phyloP scores from a whole-genome alignment of 495 filamentous ascomycete species.

The Aspergillus ostianus region DNA sequence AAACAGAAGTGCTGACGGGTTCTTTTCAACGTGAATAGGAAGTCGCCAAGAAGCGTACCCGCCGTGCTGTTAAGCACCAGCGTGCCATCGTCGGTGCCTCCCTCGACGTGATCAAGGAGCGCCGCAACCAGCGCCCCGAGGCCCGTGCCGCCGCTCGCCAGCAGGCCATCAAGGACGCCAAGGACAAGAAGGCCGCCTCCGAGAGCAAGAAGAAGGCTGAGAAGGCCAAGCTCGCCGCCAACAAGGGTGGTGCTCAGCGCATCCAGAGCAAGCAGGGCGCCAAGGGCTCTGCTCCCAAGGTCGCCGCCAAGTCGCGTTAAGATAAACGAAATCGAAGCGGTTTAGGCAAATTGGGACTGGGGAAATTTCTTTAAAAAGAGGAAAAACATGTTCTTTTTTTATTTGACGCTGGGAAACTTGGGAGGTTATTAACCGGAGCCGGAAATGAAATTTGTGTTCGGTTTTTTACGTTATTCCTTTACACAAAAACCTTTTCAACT shows the following conservation, averaged over 20 bases:
- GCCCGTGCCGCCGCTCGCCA: slow-evolving; percentile 88
- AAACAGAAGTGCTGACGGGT: slow-evolving; percentile 40
- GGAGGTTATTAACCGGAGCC: slow-evolving; percentile 29
- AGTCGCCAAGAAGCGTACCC: slow-evolving; percentile 98
- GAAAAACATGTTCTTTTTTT: slow-evolving; percentile 10
- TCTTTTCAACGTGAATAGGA: slow-evolving; percentile 61
- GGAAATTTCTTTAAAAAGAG: slow-evolving; percentile 13
- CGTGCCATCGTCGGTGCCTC: slow-evolving; percentile 98
- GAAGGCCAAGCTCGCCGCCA: slow-evolving; percentile 91
- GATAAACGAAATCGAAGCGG: slow-evolving; percentile 34
- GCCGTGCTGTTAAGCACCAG: slow-evolving; percentile 97
- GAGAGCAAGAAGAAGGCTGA: slow-evolving; percentile 95
- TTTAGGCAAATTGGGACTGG: slow-evolving; percentile 32
- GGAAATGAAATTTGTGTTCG: slow-evolving; percentile 13
- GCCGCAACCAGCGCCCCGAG: slow-evolving; percentile 87
- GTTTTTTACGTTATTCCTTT: slow-evolving; percentile 22
- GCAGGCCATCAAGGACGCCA: slow-evolving; percentile 88
- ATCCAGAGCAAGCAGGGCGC: slow-evolving; percentile 96
- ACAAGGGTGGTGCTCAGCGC: slow-evolving; percentile 70
- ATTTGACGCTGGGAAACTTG: slow-evolving; percentile 15
- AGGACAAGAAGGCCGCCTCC: slow-evolving; percentile 91
- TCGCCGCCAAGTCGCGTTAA: slow-evolving; percentile 83
- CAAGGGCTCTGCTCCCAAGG: slow-evolving; percentile 86
- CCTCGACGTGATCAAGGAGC: slow-evolving; percentile 99
- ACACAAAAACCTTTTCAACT: slow-evolving; percentile 10